Base-by-base conservation (phyloP, 2,329 filamentous ascomycete genomes). In the Harringtonia aguacate region DNA sequence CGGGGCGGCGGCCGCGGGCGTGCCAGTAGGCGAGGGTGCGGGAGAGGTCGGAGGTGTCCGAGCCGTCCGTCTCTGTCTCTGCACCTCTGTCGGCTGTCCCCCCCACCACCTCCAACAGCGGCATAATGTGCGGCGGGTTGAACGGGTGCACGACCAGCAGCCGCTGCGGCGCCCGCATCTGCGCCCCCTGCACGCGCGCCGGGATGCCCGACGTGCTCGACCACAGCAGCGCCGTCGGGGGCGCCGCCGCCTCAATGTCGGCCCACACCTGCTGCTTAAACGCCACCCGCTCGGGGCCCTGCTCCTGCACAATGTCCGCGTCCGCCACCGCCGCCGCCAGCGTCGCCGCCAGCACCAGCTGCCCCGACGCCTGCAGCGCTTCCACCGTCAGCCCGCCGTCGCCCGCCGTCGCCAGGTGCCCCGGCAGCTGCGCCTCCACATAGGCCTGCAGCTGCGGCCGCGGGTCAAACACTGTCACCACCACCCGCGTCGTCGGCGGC, bases 51-150 rank as follows among this genome's bases (percentile, higher is more conserved):
- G 53, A 45, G 0, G 65, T 67, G 34, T 52, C 49, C 2, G 48
- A 39, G 3, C 62, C 59, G 9, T 61, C 61, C 2, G 69, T 66
- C n/a, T n/a, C n/a, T n/a, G n/a, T n/a, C n/a, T n/a, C n/a, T n/a
- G n/a, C n/a, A n/a, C n/a, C n/a, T n/a, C n/a, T n/a, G n/a, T n/a
- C n/a, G n/a, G 24, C 24, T 10, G 24, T 6, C 24, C 24, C 24
- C 24, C 7, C 7, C 10, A 10, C 10, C 0, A 70, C 62, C 51
- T 71, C 67, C 18, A 70, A 65, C 14, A 70, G 56, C 1, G 66
- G 67, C 18, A 70, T 65, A 17, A 71, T 54, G 48, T 70, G 67
- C 7, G 67, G 67, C 9, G 68, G 68, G 48, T 71, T 70, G 56
- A 69, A 70, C 0, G 68, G 67, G 49, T 70, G 68, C 4, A 65